Base-by-base conservation (phyloP, 441 rosid genomes). In the Raphanus hybrid region DNA sequence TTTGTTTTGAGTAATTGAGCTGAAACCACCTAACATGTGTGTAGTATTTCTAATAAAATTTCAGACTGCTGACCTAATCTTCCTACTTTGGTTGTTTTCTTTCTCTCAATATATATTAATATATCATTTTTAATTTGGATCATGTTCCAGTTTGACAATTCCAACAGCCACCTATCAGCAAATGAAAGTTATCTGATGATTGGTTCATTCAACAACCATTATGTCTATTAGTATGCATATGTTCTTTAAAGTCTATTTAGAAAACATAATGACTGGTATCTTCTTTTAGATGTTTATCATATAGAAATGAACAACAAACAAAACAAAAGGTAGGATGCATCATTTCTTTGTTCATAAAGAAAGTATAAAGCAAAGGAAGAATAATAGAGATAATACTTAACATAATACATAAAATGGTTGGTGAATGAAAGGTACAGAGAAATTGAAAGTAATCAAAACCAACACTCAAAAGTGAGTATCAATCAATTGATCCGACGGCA, bases 401-500 rank as follows among this genome's bases (percentile, higher is more conserved):
- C 65, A 78, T 73, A 73, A 78, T 54, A 78, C 74, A 73, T 52
- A 62, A 58, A 9, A 14, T 15, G 39, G 43, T 54, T 59, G 77
- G 70, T 73, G 74, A 65, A 43, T 69, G 23, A 62, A 43, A 71
- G 52, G 11, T 3, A 65, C 8, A 41, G 57, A 4, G 55, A 27
- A 7, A 6, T 23, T 34, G 23, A 62, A 64, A 71, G 50, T 18
- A 37, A 55, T 55, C 12, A 35, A 23, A 20, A 71, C 70, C 55
- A 43, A 73, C 0, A 6, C 74, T 73, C 61, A 54, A 55, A 10
- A n/a, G 18, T 34, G 6, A 0, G 41, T n/a, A 29, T 29, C 41
- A 29, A 68, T 89, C 82, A 95, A 29, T 79, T 87, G 78, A 96
- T 82, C 84, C 99, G 88, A 81, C 98, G 97, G 94, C 97, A 93